These are phyloP conservation scores for Grosmannia serpens DNA, from an alignment of 2,329 filamentous ascomycete genomes.

Conservation along the genomic window DNA sequence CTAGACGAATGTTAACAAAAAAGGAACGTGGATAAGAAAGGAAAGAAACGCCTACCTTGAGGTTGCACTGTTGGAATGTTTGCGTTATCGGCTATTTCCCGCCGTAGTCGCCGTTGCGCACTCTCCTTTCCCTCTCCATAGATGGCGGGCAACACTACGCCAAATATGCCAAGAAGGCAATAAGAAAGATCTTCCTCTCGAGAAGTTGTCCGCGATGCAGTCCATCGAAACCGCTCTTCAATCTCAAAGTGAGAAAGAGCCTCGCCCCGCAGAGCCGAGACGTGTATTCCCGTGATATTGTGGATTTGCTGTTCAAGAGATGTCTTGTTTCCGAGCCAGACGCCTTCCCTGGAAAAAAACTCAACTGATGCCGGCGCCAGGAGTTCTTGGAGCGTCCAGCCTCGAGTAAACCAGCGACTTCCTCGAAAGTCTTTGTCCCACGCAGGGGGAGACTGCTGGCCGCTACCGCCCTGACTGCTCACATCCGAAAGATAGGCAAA, in stretches of 20 bases:
- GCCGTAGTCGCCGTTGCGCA: constrained; percentile 7
- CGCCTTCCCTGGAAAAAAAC: constrained; percentile 16
- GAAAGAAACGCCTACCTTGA: not conserved
- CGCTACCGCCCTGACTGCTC: not conserved
- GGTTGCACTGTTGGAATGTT: not conserved
- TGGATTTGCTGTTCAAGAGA: constrained; percentile 13
- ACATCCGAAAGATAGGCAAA: constrained; percentile 8
- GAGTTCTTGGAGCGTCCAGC: constrained; percentile 15
- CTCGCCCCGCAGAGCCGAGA: constrained; percentile 10
- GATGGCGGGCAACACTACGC: constrained; percentile 9
- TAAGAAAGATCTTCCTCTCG: constrained; percentile 12
- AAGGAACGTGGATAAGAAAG: not conserved
- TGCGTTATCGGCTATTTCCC: constrained; percentile 1
- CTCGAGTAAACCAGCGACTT: constrained; percentile 8
- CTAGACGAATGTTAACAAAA: not conserved
- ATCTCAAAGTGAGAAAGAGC: constrained; percentile 11
- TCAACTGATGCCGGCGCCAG: constrained; percentile 16
- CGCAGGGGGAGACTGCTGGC: not conserved
- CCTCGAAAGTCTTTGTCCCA: not conserved
- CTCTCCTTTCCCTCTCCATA: constrained; percentile 10
- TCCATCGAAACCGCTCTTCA: constrained; percentile 15
- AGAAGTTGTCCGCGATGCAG: constrained; percentile 5
- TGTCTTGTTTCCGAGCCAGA: constrained; percentile 15
- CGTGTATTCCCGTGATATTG: constrained; percentile 14
- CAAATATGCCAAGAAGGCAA: constrained; percentile 13